Conservation (phyloP, 495 filamentous ascomycete species). For the Apodospora peruviana region DNA sequence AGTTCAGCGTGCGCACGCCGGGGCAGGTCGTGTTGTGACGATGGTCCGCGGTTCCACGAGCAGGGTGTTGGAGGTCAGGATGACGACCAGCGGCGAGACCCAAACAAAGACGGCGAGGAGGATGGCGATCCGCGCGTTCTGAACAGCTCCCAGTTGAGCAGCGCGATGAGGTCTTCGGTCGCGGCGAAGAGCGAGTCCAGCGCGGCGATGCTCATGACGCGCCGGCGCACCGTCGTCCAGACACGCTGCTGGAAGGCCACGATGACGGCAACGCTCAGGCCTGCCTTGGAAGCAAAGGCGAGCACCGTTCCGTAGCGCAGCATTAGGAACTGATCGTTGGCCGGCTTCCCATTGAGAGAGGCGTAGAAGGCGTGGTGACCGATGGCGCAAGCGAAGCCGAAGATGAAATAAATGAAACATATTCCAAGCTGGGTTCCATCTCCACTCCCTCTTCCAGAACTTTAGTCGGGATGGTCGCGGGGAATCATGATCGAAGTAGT, state of each 20-base stretch:
- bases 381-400: slow-evolving; percentile 28
- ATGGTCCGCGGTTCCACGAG: slow-evolving; percentile 19
- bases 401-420: slow-evolving; percentile 30
- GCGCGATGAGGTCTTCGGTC: slow-evolving; percentile 23
- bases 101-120: slow-evolving; percentile 28
- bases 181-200: slow-evolving; percentile 32
- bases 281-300: slow-evolving; percentile 32
- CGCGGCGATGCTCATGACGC: slow-evolving; percentile 26
- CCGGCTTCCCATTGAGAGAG: slow-evolving; percentile 22
- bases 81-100: slow-evolving; percentile 28
- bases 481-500: neutral
- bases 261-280: slow-evolving; percentile 26
- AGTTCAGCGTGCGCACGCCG: slow-evolving; percentile 29
- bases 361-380: slow-evolving; percentile 31
- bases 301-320: slow-evolving; percentile 33
- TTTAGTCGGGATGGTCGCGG: neutral
- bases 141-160: slow-evolving; percentile 29
- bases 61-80: slow-evolving; percentile 33
- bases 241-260: slow-evolving; percentile 29
- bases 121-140: slow-evolving; percentile 25
- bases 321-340: slow-evolving; percentile 29
- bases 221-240: slow-evolving; percentile 30
- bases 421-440: slow-evolving; percentile 21
- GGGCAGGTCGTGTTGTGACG: slow-evolving; percentile 13
- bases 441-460: neutral